Base-by-base conservation (phyloP, 805 yeast species). In the Starmerella floricola region DNA sequence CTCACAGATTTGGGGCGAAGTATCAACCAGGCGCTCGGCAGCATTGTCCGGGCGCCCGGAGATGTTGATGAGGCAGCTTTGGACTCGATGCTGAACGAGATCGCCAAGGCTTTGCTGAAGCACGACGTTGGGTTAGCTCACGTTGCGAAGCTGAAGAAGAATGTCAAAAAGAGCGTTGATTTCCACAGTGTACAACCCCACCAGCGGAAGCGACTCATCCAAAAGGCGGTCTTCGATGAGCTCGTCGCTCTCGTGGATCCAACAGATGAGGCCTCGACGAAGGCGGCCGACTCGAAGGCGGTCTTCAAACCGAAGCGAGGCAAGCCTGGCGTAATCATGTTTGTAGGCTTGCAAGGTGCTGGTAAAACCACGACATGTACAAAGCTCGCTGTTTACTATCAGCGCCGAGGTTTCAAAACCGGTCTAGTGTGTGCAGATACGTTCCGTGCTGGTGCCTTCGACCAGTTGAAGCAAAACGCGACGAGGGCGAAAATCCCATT, bases 391-490 rank as follows among this genome's bases (percentile, higher is more conserved):
- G 94, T 85, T 2, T 87, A 83, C 60, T 91, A 91, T 60, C 88
- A 86, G 57, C 75, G 87, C 57, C 71, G 96, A 57, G 96, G 96
- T 2, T 85, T 78, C 64, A 87, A 86, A 60, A 94, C 85, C 36
- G 97, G 97, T 40, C 68, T 91, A 58, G 97, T 91, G 20, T 91
- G 98, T 74, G 98, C 98, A 2, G 98, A 91, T 68, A 91, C 98
- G 24, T 91, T 88, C 71, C 78, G 98, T 71, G 98, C 98, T 29
- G 98, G 98, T 71, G 98, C 98, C 2, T 88, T 88, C 67, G 98
- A 88, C 64, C 98, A 88, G 69, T 73, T 88, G 63, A 88, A 91
- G 61, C 98, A 88, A 64, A 88, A 88, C 62, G 97, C 98, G 19
- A 85, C 88, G 41, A 84, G 85, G 66, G 93, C 98, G 1, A 76